A percentile compares a stretch with the other conserved stretches of the same genome.
These are phyloP conservation scores for Leishmania tropica DNA, from an alignment of 208 protist species.

Conservation along the genomic window DNA sequence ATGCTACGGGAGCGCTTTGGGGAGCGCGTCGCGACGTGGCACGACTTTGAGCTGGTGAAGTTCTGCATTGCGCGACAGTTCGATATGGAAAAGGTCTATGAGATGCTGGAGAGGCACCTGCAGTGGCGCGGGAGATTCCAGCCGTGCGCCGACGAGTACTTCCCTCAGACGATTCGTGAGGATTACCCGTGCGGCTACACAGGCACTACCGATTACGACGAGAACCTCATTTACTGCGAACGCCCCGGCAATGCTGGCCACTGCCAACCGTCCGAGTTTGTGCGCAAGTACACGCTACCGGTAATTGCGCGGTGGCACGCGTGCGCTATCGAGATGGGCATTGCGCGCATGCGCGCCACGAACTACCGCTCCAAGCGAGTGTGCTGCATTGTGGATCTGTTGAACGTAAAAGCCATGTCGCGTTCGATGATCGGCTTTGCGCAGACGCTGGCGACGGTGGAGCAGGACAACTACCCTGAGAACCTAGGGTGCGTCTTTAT, in stretches of 20 bases:
- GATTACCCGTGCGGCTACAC: constrained; percentile 82
- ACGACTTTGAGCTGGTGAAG: constrained; percentile 86
- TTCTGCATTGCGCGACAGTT: constrained; percentile 85
- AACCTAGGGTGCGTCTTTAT: constrained; percentile 77
- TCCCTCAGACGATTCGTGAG: constrained; percentile 56
- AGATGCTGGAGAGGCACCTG: constrained; percentile 83
- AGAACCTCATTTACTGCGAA: constrained; percentile 87
- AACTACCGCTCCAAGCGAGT: constrained; percentile 69
- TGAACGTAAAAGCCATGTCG: constrained; percentile 65
- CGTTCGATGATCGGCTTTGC: constrained; percentile 81
- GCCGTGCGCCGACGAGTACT: constrained; percentile 74
- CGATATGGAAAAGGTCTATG: constrained; percentile 71
- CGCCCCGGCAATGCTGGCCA: constrained; percentile 69
- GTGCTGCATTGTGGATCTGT: constrained; percentile 76
- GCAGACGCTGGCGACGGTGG: constrained; percentile 67
- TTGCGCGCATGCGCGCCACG: constrained; percentile 45
- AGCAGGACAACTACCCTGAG: constrained; percentile 91
- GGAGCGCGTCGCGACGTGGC: constrained; percentile 60
- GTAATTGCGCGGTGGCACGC: constrained; percentile 75
- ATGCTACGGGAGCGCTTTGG: constrained; percentile 62
- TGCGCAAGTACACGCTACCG: constrained; percentile 58
- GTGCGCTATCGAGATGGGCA: constrained; percentile 71
- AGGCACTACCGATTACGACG: constrained; percentile 67
- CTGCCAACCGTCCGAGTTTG: constrained; percentile 66
- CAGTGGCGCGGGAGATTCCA: constrained; percentile 65